phyloP scores from a whole-genome alignment of 2,329 filamentous ascomycete species.

The Colletotrichum musae region DNA sequence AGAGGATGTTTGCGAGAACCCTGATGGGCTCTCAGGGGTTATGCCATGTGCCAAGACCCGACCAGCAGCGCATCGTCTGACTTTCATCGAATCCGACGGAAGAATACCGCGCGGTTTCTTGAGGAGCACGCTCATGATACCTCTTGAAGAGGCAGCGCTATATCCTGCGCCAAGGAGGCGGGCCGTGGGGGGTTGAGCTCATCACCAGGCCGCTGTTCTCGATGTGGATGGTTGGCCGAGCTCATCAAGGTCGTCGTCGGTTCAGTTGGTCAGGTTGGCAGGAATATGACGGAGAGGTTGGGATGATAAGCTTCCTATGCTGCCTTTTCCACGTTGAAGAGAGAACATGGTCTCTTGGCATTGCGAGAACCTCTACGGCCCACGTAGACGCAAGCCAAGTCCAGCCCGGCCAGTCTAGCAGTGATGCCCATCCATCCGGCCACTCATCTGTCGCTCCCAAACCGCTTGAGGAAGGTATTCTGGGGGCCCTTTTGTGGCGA shows the following conservation, averaged over 20 bases:
- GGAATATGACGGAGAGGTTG: too few species aligned
- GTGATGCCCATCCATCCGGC: too few species aligned
- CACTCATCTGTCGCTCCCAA: neutral
- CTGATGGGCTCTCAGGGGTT: constrained; percentile 10
- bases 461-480: neutral
- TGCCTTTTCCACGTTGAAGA: neutral
- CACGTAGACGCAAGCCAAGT: neutral
- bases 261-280: neutral
- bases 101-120: neutral
- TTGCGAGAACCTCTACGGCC: constrained; percentile 2
- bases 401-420: neutral
- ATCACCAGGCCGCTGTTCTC: neutral
- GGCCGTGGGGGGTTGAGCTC: neutral
- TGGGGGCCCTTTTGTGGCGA: neutral
- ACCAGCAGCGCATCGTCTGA: neutral
- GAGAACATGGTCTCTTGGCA: neutral
- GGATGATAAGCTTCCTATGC: neutral
- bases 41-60: neutral
- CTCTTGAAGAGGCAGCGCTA: too few species aligned
- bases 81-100: neutral
- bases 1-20: neutral
- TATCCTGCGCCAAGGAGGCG: constrained; percentile 7
- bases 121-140: too few species aligned
- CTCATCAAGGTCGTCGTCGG: constrained; percentile 5
- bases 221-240: neutral